phyloP scores from a whole-genome alignment of 2,329 filamentous ascomycete genomes.

The Aspergillus sp. region DNA sequence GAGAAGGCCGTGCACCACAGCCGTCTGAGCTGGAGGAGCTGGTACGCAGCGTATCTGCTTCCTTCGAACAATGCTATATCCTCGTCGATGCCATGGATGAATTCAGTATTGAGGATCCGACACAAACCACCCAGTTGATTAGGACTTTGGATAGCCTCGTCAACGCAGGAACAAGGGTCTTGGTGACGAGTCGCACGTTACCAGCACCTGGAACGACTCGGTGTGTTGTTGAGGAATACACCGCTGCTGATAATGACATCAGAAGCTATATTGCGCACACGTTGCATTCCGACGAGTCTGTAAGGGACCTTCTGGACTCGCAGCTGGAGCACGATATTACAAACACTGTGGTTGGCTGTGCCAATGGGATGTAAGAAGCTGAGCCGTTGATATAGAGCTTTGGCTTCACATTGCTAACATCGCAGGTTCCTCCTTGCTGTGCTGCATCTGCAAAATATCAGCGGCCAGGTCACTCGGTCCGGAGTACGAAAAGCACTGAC shows the following conservation, averaged over 20 bases:
- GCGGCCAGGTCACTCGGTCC: slow-evolving; percentile 5
- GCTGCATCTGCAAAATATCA: slow-evolving; percentile 6
- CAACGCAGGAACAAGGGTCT: not conserved
- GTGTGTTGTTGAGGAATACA: not conserved
- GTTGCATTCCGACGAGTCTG: not conserved
- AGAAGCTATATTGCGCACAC: slow-evolving; percentile 1
- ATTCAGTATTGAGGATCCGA: slow-evolving; percentile 1
- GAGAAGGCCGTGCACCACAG: not conserved
- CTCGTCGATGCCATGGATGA: slow-evolving; percentile 5
- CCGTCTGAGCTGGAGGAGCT: not conserved
- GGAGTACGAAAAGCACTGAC: not conserved
- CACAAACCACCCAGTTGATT: not conserved
- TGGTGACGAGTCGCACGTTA: not conserved
- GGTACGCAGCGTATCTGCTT: not conserved
- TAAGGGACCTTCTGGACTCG: slow-evolving; percentile 1
- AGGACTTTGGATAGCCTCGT: not conserved
- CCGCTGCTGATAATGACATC: slow-evolving; percentile 1
- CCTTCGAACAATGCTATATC: not conserved
- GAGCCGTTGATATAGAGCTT: no score
- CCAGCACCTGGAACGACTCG: not conserved
- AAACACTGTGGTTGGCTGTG: not conserved
- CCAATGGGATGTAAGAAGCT: not conserved
- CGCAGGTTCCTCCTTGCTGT: slow-evolving; percentile 6
- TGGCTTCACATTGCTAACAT: not conserved
- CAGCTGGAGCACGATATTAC: not conserved